Evolutionary conservation across 768 basidiomycete species (phyloP).

Genomic region (Lanmaoa rubissima): DNA sequence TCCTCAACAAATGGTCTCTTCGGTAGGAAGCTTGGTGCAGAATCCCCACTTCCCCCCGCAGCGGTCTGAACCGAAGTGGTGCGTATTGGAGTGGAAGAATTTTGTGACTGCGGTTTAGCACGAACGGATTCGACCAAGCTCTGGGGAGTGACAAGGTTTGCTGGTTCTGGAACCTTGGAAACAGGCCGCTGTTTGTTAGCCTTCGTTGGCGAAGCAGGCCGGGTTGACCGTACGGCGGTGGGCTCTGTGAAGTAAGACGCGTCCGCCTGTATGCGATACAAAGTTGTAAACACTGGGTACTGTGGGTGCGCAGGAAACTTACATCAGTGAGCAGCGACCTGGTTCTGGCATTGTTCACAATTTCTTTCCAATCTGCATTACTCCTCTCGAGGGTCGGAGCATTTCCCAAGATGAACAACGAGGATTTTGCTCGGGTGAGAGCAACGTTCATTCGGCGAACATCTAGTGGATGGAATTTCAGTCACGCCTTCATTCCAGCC

Average conservation of each 20-base stretch:
- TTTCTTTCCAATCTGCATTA: constrained; percentile 73
- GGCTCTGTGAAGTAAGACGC: constrained; percentile 39
- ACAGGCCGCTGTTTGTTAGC: constrained; percentile 21
- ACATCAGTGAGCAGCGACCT: constrained; percentile 67
- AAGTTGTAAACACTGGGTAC: background rate
- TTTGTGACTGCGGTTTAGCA: constrained; percentile 22
- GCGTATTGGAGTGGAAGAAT: background rate
- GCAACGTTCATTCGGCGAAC: constrained; percentile 97
- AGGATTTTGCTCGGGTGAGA: constrained; percentile 92
- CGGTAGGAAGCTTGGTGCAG: constrained; percentile 7
- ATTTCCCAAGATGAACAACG: constrained; percentile 91
- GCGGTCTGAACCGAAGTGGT: background rate
- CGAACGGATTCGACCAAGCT: constrained; percentile 32
- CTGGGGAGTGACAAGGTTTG: constrained; percentile 40
- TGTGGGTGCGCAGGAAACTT: constrained; percentile 2
- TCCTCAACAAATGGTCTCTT: constrained; percentile 24
- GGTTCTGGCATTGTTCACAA: constrained; percentile 71
- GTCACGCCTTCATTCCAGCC: background rate
- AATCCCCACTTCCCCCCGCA: constrained; percentile 7
- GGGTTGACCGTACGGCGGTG: constrained; percentile 10
- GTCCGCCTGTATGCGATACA: constrained; percentile 29
- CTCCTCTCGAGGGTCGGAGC: constrained; percentile 86
- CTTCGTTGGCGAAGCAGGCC: constrained; percentile 22
- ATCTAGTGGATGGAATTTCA: constrained; percentile 41
- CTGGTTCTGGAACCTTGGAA: constrained; percentile 25